Conservation (phyloP, 2,329 filamentous ascomycete genomes). For the Dendrostoma leiphaemia region DNA sequence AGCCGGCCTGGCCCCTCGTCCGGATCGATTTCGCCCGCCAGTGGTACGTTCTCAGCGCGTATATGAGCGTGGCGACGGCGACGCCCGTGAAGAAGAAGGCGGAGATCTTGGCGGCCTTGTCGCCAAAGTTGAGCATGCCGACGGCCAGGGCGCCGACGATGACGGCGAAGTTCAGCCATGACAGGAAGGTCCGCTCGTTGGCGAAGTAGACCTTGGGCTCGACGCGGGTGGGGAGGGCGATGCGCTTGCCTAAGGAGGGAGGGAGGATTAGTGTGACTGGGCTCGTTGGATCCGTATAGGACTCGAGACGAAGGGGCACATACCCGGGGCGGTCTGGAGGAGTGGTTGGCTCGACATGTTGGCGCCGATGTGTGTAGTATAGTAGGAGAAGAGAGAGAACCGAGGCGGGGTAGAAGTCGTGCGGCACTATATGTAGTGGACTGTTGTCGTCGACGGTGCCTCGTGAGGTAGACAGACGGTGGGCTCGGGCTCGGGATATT, state of each 20-base stretch:
- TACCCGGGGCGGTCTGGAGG: constrained; percentile 90
- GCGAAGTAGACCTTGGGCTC: constrained; percentile 99
- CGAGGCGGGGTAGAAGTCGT: neutral
- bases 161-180: constrained; percentile 99
- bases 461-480: neutral
- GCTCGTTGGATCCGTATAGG: neutral
- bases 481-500: constrained; percentile 1
- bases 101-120: constrained; percentile 89
- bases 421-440: neutral
- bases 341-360: constrained; percentile 95
- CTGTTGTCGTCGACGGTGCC: neutral
- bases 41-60: constrained; percentile 92
- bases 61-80: constrained; percentile 92
- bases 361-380: constrained; percentile 19
- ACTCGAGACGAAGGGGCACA: constrained; percentile 23
- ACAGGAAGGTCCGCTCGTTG: constrained; percentile 98
- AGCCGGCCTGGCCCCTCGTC: constrained; percentile 86
- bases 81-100: constrained; percentile 93
- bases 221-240: constrained; percentile 94
- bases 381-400: neutral
- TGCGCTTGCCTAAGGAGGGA: constrained; percentile 76
- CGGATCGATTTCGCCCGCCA: constrained; percentile 95
- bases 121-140: constrained; percentile 97
- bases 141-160: constrained; percentile 95
- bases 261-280: constrained; percentile 3